Evolutionary conservation across 768 basidiomycete genomes (phyloP), one percentile per base, ranked within the genome.

Genomic region (Lactifluus pinguis): DNA sequence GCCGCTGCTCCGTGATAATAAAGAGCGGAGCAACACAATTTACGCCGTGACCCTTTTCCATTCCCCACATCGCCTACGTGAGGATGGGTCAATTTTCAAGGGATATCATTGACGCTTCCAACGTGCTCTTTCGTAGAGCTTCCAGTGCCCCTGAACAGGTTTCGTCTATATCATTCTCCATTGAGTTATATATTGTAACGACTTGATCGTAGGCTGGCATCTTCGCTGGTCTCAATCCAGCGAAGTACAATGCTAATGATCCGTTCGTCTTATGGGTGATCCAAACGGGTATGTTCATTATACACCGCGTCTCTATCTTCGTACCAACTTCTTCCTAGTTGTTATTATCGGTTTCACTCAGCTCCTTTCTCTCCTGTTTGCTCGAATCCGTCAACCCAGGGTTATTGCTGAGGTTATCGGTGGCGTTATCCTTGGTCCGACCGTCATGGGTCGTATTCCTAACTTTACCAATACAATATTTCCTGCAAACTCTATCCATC

Each of bases 381-480:
- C 76, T 8, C 84, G 79, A 57, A 83, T 95, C 39, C 84, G 83
- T 38, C 95, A 98, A 68, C 95, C 95, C 2, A 79, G 86, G n/a
- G 95, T 98, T 61, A 92, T 97, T 55, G 85, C 93, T 45, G 95
- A 98, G 71, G 87, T 97, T 61, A 82, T 98, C 57, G 92, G 86
- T 0, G 95, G 95, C 21, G 84, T 98, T 65, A 68, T 98, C 21
- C 79, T 98, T 11, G 94, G 93, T 45, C 74, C 73, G 0, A 75
- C 73, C 0, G 81, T 88, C 10, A 83, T 91, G 80, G 91, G 91
- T 3, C 83, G 82, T 30, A 91, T 93, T 60, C 91, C 89, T 0
- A 70, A 76, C 42, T 95, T 93, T 75, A 76, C 76, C 6, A 60
- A 68, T 10, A 69, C 60, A 10, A 72, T 76, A 62, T 78, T 76